A percentile compares a stretch with the other conserved stretches of the same genome.
Evolutionary conservation across 306 rosid species (phyloP).

Genomic region (Fragaria iinumae): DNA sequence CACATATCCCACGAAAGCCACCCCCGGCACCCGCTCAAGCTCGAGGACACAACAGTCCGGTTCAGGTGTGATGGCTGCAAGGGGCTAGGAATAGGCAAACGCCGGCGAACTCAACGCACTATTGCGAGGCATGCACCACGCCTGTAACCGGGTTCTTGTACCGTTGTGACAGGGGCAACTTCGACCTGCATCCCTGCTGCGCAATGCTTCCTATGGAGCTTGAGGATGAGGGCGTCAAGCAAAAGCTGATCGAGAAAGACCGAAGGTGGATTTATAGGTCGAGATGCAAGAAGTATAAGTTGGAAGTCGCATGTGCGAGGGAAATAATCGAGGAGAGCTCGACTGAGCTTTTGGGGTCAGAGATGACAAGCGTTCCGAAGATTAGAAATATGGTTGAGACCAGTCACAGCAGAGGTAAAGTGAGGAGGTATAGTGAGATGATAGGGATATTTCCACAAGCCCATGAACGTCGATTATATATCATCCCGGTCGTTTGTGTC

Average conservation of each 20-base stretch:
- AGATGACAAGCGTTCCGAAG: conserved; percentile 36
- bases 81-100: conserved; percentile 74
- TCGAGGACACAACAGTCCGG: conserved; percentile 50
- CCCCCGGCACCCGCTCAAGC: conserved; percentile 56
- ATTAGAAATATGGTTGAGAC: conserved; percentile 46
- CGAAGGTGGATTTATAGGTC: conserved; percentile 90
- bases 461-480: background rate
- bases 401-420: conserved; percentile 56
- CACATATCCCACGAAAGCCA: conserved; percentile 69
- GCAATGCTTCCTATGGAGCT: conserved; percentile 72
- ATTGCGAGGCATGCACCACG: conserved; percentile 78
- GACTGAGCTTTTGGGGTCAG: conserved; percentile 48
- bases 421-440: conserved; percentile 69
- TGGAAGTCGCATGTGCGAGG: conserved; percentile 82
- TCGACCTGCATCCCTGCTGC: conserved; percentile 85
- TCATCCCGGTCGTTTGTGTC: background rate
- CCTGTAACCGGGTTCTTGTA: conserved; percentile 60
- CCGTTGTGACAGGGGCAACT: conserved; percentile 64
- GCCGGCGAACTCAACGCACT: conserved; percentile 42
- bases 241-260: conserved; percentile 42
- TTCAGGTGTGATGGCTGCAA: conserved; percentile 91
- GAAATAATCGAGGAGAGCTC: conserved; percentile 82
- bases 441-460: conserved; percentile 33
- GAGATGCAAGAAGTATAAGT: conserved; percentile 67
- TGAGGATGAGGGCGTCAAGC: conserved; percentile 54